A percentile compares a stretch with the other conserved stretches of the same genome.
These are phyloP conservation scores for Lyophyllum shimeji DNA, from an alignment of 768 basidiomycete species.

Conservation along the genomic window DNA sequence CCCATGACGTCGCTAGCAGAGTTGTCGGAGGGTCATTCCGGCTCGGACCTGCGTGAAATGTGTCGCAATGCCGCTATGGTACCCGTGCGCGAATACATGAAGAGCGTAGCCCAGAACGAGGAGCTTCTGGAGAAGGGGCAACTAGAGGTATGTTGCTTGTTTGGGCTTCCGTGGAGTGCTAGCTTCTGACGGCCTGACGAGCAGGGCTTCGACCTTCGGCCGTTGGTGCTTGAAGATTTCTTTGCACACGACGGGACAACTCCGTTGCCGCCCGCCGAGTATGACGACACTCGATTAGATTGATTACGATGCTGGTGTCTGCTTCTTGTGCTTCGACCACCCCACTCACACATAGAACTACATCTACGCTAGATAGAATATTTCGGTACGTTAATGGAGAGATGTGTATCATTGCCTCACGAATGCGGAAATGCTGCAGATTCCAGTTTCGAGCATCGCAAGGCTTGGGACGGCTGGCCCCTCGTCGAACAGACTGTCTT, in stretches of 20 bases:
- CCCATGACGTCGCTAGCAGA: slow-evolving; percentile 62
- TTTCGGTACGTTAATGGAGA: slow-evolving; percentile 12
- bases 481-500: too few species aligned
- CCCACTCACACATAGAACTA: slow-evolving; percentile 10
- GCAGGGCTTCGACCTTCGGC: slow-evolving; percentile 81
- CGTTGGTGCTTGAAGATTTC: slow-evolving; percentile 73
- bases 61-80: slow-evolving; percentile 95
- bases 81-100: slow-evolving; percentile 83
- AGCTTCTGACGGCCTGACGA: background rate
- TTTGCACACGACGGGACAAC: slow-evolving; percentile 39
- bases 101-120: slow-evolving; percentile 41
- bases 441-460: too few species aligned
- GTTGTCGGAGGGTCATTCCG: slow-evolving; percentile 74
- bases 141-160: slow-evolving; percentile 36
- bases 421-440: background rate
- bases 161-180: background rate
- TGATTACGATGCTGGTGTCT: slow-evolving; percentile 13
- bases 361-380: background rate
- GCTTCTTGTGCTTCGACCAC: background rate
- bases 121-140: slow-evolving; percentile 47
- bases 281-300: slow-evolving; percentile 17
- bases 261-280: slow-evolving; percentile 29
- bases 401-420: slow-evolving; percentile 9
- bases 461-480: too few species aligned
- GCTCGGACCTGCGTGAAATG: slow-evolving; percentile 89